phyloP scores from a whole-genome alignment of 2,329 filamentous ascomycete species.

The Endocalyx cinctus region DNA sequence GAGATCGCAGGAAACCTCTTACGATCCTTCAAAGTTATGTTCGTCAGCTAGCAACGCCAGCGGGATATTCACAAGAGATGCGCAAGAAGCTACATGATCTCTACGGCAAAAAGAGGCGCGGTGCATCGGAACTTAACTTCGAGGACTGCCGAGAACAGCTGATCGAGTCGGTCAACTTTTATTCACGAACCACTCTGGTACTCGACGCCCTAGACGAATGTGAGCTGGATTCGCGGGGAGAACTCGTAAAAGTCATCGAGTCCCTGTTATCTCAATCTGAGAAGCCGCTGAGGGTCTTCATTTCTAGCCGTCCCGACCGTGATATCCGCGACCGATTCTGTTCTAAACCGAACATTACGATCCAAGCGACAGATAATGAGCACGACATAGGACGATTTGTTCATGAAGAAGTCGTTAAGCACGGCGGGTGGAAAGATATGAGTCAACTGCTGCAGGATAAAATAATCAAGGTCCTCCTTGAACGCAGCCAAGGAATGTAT shows the following conservation, averaged over 20 bases:
- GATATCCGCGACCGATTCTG: slow-evolving; percentile 8
- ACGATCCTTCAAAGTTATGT: too few relatives aligned
- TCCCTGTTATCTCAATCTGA: neutral
- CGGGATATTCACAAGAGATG: too few relatives aligned
- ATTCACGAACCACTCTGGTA: slow-evolving; percentile 4
- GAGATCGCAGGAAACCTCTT: too few relatives aligned
- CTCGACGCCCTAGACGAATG: slow-evolving; percentile 9
- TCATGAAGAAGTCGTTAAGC: too few relatives aligned
- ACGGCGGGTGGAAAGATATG: too few relatives aligned
- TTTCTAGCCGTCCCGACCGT: slow-evolving; percentile 8
- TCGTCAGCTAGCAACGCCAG: too few relatives aligned
- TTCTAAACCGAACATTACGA: too few relatives aligned
- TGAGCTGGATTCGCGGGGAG: neutral
- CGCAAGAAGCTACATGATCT: slow-evolving; percentile 1
- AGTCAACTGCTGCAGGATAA: too few relatives aligned
- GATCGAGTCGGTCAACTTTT: slow-evolving; percentile 3
- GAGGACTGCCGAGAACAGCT: slow-evolving; percentile 3
- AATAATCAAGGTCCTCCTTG: too few relatives aligned
- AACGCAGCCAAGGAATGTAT: too few relatives aligned
- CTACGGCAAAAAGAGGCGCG: neutral
- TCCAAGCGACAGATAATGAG: too few relatives aligned
- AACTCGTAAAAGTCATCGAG: slow-evolving; percentile 4
- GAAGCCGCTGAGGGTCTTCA: slow-evolving; percentile 4
- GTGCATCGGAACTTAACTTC: neutral
- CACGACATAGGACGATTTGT: too few relatives aligned